Conservation (phyloP, 2,329 filamentous ascomycete genomes). For the Sporothrix euskadiensis region DNA sequence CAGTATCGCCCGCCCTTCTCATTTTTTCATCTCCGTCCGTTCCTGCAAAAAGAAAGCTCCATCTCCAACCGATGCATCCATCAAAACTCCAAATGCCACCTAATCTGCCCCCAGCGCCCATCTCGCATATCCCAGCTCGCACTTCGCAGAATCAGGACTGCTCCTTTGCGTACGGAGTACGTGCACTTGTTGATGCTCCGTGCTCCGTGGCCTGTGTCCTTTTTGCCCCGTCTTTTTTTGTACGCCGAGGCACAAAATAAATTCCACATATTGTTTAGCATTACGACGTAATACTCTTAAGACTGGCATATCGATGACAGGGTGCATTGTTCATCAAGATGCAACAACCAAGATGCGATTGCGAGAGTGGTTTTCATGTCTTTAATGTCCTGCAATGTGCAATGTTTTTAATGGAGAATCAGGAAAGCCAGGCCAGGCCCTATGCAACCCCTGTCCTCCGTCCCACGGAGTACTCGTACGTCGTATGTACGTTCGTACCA, state of each 20-base stretch:
- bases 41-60: background rate
- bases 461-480: background rate
- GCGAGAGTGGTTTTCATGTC: background rate
- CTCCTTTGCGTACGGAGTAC: background rate
- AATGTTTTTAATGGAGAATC: background rate
- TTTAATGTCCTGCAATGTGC: background rate
- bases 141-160: background rate
- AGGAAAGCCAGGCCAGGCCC: background rate
- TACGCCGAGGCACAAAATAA: constrained; percentile 15
- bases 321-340: constrained; percentile 10
- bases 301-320: background rate
- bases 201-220: background rate
- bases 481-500: background rate
- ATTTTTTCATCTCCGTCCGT: constrained; percentile 14
- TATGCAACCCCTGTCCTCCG: background rate
- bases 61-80: constrained; percentile 1
- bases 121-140: background rate
- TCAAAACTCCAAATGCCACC: background rate
- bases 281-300: background rate
- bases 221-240: background rate
- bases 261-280: background rate
- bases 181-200: constrained; percentile 1
- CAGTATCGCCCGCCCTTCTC: background rate
- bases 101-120: background rate
- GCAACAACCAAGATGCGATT: background rate